Conservation (phyloP, 1,284 basidiomycete genomes). For the Microbotryum silenes-acaulis region DNA sequence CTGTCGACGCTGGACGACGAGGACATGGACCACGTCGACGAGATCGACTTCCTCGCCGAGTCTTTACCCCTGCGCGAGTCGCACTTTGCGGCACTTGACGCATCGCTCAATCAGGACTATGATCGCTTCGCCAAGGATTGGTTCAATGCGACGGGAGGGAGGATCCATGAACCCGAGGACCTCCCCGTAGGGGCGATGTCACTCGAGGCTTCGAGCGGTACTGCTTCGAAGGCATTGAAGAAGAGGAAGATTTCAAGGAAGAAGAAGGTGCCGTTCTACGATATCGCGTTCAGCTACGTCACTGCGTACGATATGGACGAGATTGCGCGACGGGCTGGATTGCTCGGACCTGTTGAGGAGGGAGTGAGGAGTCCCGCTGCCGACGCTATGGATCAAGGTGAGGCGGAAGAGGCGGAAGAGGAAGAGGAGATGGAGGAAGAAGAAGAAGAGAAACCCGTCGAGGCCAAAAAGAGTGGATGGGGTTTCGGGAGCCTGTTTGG, state of each 20-base stretch:
- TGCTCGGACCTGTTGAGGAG: conserved; percentile 35
- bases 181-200: conserved; percentile 13
- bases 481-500: too few relatives aligned
- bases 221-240: not conserved
- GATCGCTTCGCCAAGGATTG: conserved; percentile 19
- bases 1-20: conserved; percentile 54
- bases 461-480: too few relatives aligned
- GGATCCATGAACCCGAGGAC: conserved; percentile 8
- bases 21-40: conserved; percentile 37
- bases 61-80: conserved; percentile 6
- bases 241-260: conserved; percentile 45
- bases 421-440: conserved; percentile 43
- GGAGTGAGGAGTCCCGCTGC: conserved; percentile 47
- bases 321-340: conserved; percentile 41
- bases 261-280: conserved; percentile 72
- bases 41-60: conserved; percentile 16
- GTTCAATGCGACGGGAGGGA: conserved; percentile 21
- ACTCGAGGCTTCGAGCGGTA: not conserved
- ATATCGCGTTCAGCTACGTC: conserved; percentile 88
- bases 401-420: conserved; percentile 33
- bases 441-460: conserved; percentile 22
- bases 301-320: conserved; percentile 60
- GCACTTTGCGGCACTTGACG: conserved; percentile 18
- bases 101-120: conserved; percentile 18
- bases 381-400: conserved; percentile 2